Evolutionary conservation across 2,329 filamentous ascomycete species (phyloP).

Genomic region (Cordyceps farinosa): DNA sequence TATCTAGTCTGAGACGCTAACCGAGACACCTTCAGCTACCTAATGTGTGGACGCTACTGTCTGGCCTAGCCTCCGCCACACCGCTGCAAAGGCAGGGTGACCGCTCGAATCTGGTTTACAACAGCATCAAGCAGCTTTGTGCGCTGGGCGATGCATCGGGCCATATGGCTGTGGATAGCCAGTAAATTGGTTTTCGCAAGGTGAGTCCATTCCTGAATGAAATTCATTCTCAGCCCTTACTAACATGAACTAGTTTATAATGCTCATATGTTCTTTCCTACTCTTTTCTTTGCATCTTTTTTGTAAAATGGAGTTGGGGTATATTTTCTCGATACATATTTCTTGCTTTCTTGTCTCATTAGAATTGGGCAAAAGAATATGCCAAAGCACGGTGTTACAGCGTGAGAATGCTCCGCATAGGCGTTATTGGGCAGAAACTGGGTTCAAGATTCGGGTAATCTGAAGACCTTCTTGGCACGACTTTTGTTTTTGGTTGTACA

Average conservation of each 20-base stretch:
- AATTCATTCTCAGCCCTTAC: neutral
- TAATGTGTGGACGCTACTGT: slow-evolving; percentile 18
- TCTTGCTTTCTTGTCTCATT: neutral
- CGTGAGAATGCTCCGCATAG: slow-evolving; percentile 14
- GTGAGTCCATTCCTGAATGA: neutral
- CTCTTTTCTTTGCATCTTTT: slow-evolving; percentile 1
- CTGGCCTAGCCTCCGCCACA: slow-evolving; percentile 17
- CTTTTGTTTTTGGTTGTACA: slow-evolving; percentile 13
- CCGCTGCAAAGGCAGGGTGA: slow-evolving; percentile 18
- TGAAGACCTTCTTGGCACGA: slow-evolving; percentile 1
- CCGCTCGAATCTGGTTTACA: slow-evolving; percentile 17
- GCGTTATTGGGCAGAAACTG: slow-evolving; percentile 8
- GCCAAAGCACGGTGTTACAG: slow-evolving; percentile 7
- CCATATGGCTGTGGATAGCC: slow-evolving; percentile 12
- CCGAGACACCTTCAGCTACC: slow-evolving; percentile 16
- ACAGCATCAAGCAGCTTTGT: slow-evolving; percentile 20
- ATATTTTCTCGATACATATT: neutral
- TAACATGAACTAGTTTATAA: neutral
- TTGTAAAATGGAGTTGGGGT: neutral
- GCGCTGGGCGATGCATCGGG: slow-evolving; percentile 14
- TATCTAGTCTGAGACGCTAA: slow-evolving; percentile 12
- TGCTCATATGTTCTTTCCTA: neutral
- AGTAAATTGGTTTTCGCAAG: slow-evolving; percentile 1
- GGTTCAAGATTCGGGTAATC: neutral
- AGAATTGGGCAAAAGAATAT: neutral